Evolutionary conservation across 176 grass and related monocot genomes (phyloP), one percentile per base, ranked within the genome.

Genomic region (Thalia dealbata): DNA sequence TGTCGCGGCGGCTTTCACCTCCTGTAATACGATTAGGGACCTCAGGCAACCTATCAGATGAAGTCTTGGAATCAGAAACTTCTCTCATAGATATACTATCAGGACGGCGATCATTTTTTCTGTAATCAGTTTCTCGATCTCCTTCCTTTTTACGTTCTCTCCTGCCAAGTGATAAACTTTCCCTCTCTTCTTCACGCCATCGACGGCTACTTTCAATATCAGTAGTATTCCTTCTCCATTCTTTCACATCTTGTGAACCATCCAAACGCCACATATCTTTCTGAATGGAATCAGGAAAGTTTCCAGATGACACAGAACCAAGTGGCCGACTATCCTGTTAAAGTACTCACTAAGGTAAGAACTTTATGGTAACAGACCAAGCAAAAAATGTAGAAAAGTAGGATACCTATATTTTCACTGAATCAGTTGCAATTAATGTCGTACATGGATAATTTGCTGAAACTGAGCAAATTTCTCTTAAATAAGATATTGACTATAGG

Each of bases 121-220:
- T 80, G 42, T 69, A 83, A 22, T 93, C 90, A 42, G 74, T 73
- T n/a, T 99, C 95, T 60, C 91, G 61, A 58, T 99, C 91, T 67
- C 84, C 76, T 81, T 92, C 90, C 76, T 89, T 92, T 73, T 83
- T 90, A 38, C 80, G 87, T 48, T 90, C 95, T 75, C 79, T 85
- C 77, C 90, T 87, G 75, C 90, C 83, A 78, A 93, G 86, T 64
- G 91, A 75, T 62, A 88, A 86, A 44, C 85, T 99, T 70, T 99
- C 95, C 76, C 95, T 93, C 83, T 99, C 95, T 79, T 99, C 95
- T 72, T 95, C 95, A 45, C 87, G 95, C 95, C 95, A 99, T 7
- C 83, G 87, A 61, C 88, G 84, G 79, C 77, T 73, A 81, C 62
- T 83, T 73, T 90, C 90, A 76, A 87, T 75, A 83, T 99, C 90